Evolutionary conservation across 2,329 filamentous ascomycete species (phyloP).

Genomic region (Drechslerella coelobrocha): DNA sequence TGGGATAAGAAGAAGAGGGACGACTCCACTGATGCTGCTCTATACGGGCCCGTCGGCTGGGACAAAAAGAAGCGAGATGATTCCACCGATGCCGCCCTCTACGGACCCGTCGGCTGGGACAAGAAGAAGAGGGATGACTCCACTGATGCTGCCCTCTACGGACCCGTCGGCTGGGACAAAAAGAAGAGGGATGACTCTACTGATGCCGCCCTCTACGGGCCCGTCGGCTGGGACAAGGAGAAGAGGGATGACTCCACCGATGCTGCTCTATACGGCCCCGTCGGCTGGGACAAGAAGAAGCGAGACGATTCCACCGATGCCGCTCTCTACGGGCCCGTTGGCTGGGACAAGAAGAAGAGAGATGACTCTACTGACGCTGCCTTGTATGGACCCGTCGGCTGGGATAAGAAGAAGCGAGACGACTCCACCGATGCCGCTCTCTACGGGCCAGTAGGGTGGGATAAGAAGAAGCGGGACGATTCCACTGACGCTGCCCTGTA

Average conservation of each 20-base stretch:
- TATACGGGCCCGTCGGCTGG: background rate
- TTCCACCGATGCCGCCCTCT: background rate
- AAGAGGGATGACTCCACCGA: background rate
- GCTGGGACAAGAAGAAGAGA: too few species aligned
- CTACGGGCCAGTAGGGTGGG: too few species aligned
- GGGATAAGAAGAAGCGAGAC: too few species aligned
- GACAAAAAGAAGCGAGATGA: background rate
- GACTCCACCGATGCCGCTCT: too few species aligned
- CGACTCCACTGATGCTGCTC: background rate
- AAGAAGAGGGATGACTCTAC: conserved; percentile 7
- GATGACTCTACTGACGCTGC: too few species aligned
- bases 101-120: background rate
- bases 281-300: too few species aligned
- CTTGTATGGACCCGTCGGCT: too few species aligned
- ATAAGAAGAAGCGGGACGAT: too few species aligned
- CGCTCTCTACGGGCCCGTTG: too few species aligned
- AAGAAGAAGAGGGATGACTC: background rate
- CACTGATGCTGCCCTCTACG: conserved; percentile 14
- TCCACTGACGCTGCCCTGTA: too few species aligned
- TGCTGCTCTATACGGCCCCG: background rate
- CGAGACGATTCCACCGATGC: too few species aligned
- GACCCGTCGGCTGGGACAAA: conserved; percentile 10
- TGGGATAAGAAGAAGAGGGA: background rate
- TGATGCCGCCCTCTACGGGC: conserved; percentile 8
- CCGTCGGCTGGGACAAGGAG: conserved; percentile 5